Base-by-base conservation (phyloP, 495 filamentous ascomycete species). In the Acidiella bohemica region DNA sequence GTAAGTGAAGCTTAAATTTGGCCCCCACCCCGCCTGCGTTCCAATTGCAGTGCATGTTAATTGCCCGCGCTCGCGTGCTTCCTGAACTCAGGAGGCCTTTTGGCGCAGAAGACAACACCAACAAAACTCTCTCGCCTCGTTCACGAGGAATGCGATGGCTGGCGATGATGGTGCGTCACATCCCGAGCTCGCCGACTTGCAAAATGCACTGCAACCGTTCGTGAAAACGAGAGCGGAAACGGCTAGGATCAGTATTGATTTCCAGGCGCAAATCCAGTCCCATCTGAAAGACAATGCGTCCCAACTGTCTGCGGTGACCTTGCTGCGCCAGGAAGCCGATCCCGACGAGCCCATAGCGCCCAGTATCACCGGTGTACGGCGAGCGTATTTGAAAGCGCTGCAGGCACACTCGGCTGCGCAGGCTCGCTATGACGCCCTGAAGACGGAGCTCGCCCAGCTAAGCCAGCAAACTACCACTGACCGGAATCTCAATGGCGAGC, bases 201-300 rank as follows among this genome's bases (percentile, higher is more conserved):
- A n/a, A 39, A 39, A 38, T 19, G 42, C 42, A 3, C 35, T 60
- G 19, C 30, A 26, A 5, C 47, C 51, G 8, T 60, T 42, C 42
- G 50, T 60, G 44, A 46, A 53, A 26, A 30, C 51, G 14, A 48
- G 51, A n/a, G 19, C 48, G 13, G 53, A 59, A 19, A 55, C 51
- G 4, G 27, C 44, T 12, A 19, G 27, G 9, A 56, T 57, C 22
- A 51, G 58, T 10, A 29, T 36, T 9, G 30, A 32, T 2, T 40
- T 58, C 13, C 42, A 53, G 0, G 39, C 18, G 12, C 42, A 57
- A 24, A 30, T 60, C 26, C 22, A 44, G n/a, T 17, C 37, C n/a
- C 35, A 49, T 8, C 6, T 53, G 1, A 33, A 20, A 35, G 16
- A 1, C 12, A 28, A 20, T 6, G 33, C 16, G 29, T 42, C 14